A percentile compares a stretch with the other conserved stretches of the same genome.
Evolutionary conservation across 176 grass and related monocot genomes (phyloP).

Genomic region (Oryza brachyantha): DNA sequence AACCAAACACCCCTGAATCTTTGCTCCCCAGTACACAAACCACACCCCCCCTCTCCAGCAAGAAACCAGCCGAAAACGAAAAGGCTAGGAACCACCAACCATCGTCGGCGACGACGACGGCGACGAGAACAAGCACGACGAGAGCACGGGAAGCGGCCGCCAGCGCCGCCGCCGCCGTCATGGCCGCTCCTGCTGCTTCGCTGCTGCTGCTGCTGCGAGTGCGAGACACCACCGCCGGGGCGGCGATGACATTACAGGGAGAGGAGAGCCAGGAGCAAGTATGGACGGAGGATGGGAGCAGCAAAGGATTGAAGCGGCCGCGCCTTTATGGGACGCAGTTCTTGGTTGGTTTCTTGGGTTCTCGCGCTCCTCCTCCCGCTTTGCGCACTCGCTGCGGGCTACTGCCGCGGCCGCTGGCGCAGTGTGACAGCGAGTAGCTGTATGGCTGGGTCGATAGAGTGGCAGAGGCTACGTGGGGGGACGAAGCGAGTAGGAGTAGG

Average conservation of each 20-base stretch:
- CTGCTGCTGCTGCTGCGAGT: background rate
- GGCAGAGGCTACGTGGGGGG: conserved; percentile 37
- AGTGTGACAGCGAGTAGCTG: conserved; percentile 48
- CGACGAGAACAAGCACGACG: conserved; percentile 26
- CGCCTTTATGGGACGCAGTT: conserved; percentile 31
- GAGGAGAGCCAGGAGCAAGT: background rate
- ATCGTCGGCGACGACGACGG: conserved; percentile 47
- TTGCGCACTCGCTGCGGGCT: conserved; percentile 20
- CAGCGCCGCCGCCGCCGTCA: background rate
- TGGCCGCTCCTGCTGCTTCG: background rate
- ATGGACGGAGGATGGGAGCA: background rate
- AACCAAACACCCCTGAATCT: conserved; percentile 26
- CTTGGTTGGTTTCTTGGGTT: conserved; percentile 51
- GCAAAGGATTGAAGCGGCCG: conserved; percentile 2
- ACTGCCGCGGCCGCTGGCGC: conserved; percentile 22
- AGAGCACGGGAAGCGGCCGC: background rate
- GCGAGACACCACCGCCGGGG: background rate
- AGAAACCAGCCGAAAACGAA: background rate
- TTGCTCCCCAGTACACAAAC: conserved; percentile 36
- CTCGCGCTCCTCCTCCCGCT: conserved; percentile 17
- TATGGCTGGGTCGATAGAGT: conserved; percentile 38
- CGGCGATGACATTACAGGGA: conserved; percentile 32
- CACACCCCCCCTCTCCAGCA: background rate
- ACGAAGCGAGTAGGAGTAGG: no score
- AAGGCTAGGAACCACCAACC: conserved; percentile 16